phyloP scores from a whole-genome alignment of 2,329 filamentous ascomycete species.

The Talaromyces albobiverticillius region DNA sequence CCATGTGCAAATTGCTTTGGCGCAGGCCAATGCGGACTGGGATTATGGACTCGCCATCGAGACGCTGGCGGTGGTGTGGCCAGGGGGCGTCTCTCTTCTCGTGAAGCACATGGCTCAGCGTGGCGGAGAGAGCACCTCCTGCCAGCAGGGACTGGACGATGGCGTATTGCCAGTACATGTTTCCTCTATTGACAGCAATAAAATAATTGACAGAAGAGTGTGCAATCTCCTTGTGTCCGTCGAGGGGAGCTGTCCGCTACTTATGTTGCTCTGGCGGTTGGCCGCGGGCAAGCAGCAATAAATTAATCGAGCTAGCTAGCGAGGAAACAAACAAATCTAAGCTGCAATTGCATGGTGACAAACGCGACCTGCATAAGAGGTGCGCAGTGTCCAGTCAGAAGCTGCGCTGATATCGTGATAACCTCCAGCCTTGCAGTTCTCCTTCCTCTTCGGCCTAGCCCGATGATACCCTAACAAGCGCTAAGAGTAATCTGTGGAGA shows the following conservation, averaged over 20 bases:
- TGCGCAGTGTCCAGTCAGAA: neutral
- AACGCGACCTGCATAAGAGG: neutral
- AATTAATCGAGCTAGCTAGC: too few relatives aligned
- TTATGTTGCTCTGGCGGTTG: neutral
- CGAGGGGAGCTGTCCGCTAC: neutral
- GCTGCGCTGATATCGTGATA: neutral
- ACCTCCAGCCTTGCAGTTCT: neutral
- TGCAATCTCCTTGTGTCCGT: neutral
- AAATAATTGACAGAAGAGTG: neutral
- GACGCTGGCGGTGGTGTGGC: constrained; percentile 2
- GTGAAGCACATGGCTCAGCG: constrained; percentile 11
- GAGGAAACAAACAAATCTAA: too few relatives aligned
- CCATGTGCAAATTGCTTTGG: constrained; percentile 10
- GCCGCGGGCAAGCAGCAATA: neutral
- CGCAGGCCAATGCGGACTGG: constrained; percentile 10
- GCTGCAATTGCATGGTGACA: too few relatives aligned
- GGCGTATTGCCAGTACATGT: constrained; percentile 6
- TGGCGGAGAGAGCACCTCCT: constrained; percentile 1
- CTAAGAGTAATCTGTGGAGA: neutral
- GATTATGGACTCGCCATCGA: constrained; percentile 7
- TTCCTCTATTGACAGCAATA: neutral
- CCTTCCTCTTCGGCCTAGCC: neutral
- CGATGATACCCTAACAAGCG: neutral
- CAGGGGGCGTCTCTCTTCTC: constrained; percentile 9
- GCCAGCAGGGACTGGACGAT: constrained; percentile 3